phyloP scores from a whole-genome alignment of 331 rosid species.

The Pyracantha coccinea region DNA sequence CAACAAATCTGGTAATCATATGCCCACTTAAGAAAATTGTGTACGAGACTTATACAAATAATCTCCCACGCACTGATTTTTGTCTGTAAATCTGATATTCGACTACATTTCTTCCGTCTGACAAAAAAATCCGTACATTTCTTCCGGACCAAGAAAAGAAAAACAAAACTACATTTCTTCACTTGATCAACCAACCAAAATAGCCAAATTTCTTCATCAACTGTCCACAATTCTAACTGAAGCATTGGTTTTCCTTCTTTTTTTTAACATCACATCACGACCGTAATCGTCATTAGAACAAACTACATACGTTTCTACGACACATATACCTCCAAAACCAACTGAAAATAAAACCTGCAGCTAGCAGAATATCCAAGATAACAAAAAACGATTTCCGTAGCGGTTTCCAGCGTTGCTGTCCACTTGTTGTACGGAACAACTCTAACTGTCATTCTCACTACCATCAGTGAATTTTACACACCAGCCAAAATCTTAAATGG shows the following conservation, averaged over 20 bases:
- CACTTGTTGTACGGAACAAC: constrained; percentile 16
- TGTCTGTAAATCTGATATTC: no score
- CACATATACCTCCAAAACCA: background rate
- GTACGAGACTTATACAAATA: background rate
- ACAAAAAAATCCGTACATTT: no score
- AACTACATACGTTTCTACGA: background rate
- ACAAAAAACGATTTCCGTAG: background rate
- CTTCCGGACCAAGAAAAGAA: no score
- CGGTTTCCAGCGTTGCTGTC: background rate
- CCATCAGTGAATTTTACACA: constrained; percentile 28
- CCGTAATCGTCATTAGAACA: background rate
- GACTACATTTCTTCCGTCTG: no score
- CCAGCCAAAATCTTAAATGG: constrained; percentile 25
- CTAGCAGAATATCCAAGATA: background rate
- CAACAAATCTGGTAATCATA: background rate
- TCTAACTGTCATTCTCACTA: constrained; percentile 26
- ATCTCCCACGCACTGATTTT: no score
- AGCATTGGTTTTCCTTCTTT: background rate
- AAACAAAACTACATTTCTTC: no score
- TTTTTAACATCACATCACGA: background rate
- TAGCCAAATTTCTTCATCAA: background rate
- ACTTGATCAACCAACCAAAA: no score
- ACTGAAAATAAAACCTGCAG: background rate
- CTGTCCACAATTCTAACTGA: background rate
- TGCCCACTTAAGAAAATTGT: background rate